Percentiles rank a stretch among this genome's conserved stretches.
Evolutionary conservation across 75 land plant species (phyloP).

Genomic region (Chamaecyparis obtusa): DNA sequence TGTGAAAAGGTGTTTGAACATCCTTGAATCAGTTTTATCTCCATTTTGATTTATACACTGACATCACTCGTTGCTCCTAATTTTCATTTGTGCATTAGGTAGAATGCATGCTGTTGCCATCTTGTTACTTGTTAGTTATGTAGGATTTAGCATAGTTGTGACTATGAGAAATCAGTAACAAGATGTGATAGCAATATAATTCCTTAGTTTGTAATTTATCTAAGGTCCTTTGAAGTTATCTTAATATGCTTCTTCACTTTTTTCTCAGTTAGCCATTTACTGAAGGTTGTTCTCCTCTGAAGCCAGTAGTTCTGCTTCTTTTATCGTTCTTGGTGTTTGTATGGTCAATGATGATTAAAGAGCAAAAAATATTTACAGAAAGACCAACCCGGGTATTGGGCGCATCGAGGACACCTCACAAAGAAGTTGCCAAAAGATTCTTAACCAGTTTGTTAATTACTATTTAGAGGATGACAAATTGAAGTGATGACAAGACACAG

Average conservation of each 20-base stretch:
- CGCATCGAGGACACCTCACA: no score
- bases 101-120: background rate
- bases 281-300: no score
- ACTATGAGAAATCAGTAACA: background rate
- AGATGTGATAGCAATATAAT: background rate
- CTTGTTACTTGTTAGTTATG: background rate
- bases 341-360: background rate
- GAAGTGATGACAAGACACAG: background rate
- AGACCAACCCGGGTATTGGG: background rate
- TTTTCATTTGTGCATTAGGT: background rate
- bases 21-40: background rate
- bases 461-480: background rate
- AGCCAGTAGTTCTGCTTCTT: background rate
- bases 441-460: background rate
- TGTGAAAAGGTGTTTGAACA: background rate
- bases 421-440: no score
- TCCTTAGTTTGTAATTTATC: background rate
- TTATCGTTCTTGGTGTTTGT: background rate
- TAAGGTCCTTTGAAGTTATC: background rate
- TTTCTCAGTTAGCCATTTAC: no score
- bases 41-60: background rate
- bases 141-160: background rate
- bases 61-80: background rate
- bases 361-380: background rate
- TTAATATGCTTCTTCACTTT: no score